Evolutionary conservation across 225 moss, liverwort and hornwort genomes (phyloP).

Genomic region (Anthoceros angustus): DNA sequence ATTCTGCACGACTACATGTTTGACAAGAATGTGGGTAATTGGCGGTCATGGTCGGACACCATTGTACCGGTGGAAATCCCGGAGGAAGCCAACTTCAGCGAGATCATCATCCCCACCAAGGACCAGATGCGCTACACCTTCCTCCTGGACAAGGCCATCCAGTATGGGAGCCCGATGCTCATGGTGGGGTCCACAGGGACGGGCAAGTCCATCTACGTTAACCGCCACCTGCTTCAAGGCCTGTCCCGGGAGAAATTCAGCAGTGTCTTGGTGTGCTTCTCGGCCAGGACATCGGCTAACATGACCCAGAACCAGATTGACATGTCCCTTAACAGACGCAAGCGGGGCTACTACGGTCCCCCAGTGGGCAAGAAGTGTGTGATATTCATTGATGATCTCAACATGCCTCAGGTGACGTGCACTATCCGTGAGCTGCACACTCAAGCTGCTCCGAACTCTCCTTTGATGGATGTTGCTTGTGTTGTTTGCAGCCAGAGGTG

Average conservation of each 20-base stretch:
- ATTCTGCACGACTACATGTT: conserved; percentile 59
- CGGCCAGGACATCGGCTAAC: conserved; percentile 62
- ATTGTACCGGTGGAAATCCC: conserved; percentile 46
- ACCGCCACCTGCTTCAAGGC: conserved; percentile 53
- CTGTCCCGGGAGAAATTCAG: conserved; percentile 44
- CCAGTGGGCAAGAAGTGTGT: conserved; percentile 47
- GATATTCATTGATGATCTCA: conserved; percentile 73
- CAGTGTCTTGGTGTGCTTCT: conserved; percentile 56
- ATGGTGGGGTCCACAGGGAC: conserved; percentile 76
- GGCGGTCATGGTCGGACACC: conserved; percentile 61
- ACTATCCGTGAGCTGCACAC: too few relatives aligned
- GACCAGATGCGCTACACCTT: conserved; percentile 74
- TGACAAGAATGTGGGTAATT: conserved; percentile 61
- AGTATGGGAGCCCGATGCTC: conserved; percentile 45
- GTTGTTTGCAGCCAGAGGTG: conserved; percentile 46
- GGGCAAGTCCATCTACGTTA: conserved; percentile 62
- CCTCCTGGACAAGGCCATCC: conserved; percentile 50
- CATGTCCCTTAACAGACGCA: conserved; percentile 54
- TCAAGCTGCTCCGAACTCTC: too few relatives aligned
- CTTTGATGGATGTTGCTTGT: too few relatives aligned
- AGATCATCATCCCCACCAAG: conserved; percentile 78
- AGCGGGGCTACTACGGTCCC: conserved; percentile 50
- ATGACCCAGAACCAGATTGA: conserved; percentile 86
- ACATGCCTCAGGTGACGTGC: conserved; percentile 62
- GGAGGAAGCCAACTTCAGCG: conserved; percentile 46